These are phyloP conservation scores for Chamaecyparis obtusa DNA, from an alignment of 75 land plant species.

Conservation along the genomic window DNA sequence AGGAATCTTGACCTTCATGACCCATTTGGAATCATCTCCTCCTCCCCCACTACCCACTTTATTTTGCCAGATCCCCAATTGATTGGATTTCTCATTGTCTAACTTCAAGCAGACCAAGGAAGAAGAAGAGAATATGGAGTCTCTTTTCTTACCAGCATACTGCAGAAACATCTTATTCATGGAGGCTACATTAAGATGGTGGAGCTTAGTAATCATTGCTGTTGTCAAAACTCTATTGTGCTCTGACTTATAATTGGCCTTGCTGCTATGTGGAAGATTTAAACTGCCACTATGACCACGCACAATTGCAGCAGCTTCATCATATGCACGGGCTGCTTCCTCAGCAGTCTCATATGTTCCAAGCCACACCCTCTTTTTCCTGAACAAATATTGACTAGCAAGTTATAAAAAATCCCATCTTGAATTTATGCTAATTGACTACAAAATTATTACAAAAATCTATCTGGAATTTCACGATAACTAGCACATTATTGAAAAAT, in stretches of 20 bases:
- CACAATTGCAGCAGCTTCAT: slow-evolving; percentile 3
- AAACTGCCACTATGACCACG: not conserved
- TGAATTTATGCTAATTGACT: no score
- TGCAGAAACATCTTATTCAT: not conserved
- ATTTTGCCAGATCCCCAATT: slow-evolving; percentile 16
- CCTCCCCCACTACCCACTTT: slow-evolving; percentile 5
- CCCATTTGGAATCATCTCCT: slow-evolving; percentile 11
- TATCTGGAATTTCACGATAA: no score
- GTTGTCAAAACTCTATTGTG: not conserved
- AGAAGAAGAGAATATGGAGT: not conserved
- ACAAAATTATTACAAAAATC: no score
- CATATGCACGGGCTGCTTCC: slow-evolving; percentile 14
- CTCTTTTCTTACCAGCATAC: not conserved
- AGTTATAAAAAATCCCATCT: no score
- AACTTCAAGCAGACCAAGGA: slow-evolving; percentile 9
- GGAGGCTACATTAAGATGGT: not conserved
- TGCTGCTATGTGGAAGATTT: not conserved
- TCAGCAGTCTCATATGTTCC: slow-evolving; percentile 10
- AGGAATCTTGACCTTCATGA: slow-evolving; percentile 10
- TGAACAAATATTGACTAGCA: no score
- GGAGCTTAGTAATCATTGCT: not conserved
- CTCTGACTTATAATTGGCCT: not conserved
- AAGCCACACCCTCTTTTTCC: slow-evolving; percentile 11
- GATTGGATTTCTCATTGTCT: slow-evolving; percentile 18
- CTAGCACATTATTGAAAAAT: no score